Evolutionary conservation across 495 filamentous ascomycete genomes (phyloP).

Genomic region (Jackrogersella minutella): DNA sequence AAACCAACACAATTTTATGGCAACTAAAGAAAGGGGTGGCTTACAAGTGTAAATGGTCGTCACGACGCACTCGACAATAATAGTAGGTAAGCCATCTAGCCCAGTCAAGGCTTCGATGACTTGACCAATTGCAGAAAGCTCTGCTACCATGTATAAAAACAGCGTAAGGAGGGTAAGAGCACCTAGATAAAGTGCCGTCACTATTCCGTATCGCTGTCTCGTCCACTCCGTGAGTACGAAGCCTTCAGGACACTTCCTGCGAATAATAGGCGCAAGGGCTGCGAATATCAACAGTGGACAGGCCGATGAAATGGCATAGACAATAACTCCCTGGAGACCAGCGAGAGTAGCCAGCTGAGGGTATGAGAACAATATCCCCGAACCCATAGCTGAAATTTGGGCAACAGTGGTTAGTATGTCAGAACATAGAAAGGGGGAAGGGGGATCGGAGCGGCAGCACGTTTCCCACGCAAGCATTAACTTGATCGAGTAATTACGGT

Average conservation of each 20-base stretch:
- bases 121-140: conserved; percentile 76
- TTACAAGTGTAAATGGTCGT: conserved; percentile 82
- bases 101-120: conserved; percentile 76
- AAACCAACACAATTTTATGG: background rate
- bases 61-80: conserved; percentile 75
- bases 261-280: conserved; percentile 72
- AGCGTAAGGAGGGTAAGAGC: conserved; percentile 77
- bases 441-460: conserved; percentile 78
- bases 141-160: conserved; percentile 83
- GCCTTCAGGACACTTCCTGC: conserved; percentile 75
- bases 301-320: conserved; percentile 73
- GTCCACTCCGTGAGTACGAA: conserved; percentile 86
- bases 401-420: conserved; percentile 42
- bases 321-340: conserved; percentile 75
- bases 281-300: conserved; percentile 74
- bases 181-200: conserved; percentile 72
- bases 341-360: conserved; percentile 81
- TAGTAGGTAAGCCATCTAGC: conserved; percentile 72
- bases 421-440: conserved; percentile 33
- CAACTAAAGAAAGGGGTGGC: conserved; percentile 24
- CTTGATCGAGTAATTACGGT: conserved; percentile 94
- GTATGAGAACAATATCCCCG: conserved; percentile 79
- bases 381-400: conserved; percentile 70
- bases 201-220: conserved; percentile 70
- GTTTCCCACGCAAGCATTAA: conserved; percentile 94